phyloP scores from a whole-genome alignment of 2,329 filamentous ascomycete species.

The Alternaria tenuissima region DNA sequence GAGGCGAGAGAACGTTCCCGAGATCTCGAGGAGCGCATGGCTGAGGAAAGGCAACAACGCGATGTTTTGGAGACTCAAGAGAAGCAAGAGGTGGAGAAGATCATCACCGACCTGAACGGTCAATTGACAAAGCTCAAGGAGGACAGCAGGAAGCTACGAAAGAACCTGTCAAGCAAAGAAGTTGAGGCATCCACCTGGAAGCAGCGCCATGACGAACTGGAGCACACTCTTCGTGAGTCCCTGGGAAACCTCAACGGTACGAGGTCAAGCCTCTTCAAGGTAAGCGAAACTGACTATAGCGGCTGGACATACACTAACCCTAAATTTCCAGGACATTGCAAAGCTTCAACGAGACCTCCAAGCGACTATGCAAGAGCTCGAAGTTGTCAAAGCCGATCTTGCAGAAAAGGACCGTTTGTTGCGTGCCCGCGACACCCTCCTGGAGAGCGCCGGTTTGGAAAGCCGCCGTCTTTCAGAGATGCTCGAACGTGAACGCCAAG shows the following conservation, averaged over 20 bases:
- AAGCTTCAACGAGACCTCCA: constrained; percentile 90
- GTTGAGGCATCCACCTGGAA: constrained; percentile 92
- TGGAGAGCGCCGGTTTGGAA: constrained; percentile 90
- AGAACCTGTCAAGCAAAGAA: constrained; percentile 82
- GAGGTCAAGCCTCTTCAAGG: constrained; percentile 82
- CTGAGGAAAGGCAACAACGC: constrained; percentile 82
- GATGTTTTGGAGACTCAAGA: constrained; percentile 87
- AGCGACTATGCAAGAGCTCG: constrained; percentile 81
- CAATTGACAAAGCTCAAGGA: constrained; percentile 85
- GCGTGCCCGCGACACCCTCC: constrained; percentile 84
- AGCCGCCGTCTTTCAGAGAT: constrained; percentile 84
- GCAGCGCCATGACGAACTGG: constrained; percentile 86
- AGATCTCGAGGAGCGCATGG: constrained; percentile 68
- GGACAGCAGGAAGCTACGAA: constrained; percentile 81
- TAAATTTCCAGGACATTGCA: constrained; percentile 70
- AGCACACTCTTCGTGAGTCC: constrained; percentile 85
- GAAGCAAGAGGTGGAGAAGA: constrained; percentile 93
- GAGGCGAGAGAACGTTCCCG: constrained; percentile 78
- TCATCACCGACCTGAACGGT: constrained; percentile 90
- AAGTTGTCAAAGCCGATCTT: constrained; percentile 76
- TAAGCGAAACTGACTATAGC: constrained; percentile 43
- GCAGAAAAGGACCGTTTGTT: constrained; percentile 92
- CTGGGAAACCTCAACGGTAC: constrained; percentile 89
- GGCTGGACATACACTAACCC: constrained; percentile 26
- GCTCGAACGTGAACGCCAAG: constrained; percentile 87